These are phyloP conservation scores for Neurospora tetrasperma DNA, from an alignment of 495 filamentous ascomycete species.

Conservation along the genomic window DNA sequence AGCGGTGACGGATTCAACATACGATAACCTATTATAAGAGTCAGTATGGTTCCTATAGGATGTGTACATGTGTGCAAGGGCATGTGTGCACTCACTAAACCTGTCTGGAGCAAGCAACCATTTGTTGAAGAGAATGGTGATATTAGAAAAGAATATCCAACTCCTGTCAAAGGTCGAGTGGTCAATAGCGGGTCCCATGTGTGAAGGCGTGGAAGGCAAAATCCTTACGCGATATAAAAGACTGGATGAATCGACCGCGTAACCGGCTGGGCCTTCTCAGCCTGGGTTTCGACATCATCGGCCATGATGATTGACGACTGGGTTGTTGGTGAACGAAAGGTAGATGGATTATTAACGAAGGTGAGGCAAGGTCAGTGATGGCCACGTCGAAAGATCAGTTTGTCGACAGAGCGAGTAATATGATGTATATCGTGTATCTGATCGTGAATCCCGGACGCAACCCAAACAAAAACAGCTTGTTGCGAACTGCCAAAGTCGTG, in stretches of 20 bases:
- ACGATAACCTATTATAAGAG: conserved; percentile 21
- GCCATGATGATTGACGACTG: conserved; percentile 5
- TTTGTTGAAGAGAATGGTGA: conserved; percentile 92
- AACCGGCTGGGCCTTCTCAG: conserved; percentile 11
- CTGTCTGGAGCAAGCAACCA: conserved; percentile 66
- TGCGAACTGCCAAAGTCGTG: neutral
- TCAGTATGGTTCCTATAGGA: conserved; percentile 6
- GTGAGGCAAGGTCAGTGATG: neutral
- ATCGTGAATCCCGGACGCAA: neutral
- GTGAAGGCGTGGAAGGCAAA: neutral
- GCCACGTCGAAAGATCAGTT: neutral
- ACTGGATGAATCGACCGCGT: conserved; percentile 10
- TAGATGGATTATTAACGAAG: neutral
- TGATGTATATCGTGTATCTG: neutral
- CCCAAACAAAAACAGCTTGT: neutral
- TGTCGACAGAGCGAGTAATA: neutral
- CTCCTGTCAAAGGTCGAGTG: conserved; percentile 34
- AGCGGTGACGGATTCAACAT: neutral
- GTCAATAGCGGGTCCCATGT: neutral
- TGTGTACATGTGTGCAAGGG: neutral
- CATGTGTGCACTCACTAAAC: conserved; percentile 56
- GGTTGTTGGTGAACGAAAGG: neutral
- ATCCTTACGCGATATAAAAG: conserved; percentile 16
- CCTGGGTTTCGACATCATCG: conserved; percentile 16
- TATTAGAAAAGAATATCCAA: conserved; percentile 84